Evolutionary conservation across 139 green algal species (phyloP).

Genomic region (Haematococcus lacustris): DNA sequence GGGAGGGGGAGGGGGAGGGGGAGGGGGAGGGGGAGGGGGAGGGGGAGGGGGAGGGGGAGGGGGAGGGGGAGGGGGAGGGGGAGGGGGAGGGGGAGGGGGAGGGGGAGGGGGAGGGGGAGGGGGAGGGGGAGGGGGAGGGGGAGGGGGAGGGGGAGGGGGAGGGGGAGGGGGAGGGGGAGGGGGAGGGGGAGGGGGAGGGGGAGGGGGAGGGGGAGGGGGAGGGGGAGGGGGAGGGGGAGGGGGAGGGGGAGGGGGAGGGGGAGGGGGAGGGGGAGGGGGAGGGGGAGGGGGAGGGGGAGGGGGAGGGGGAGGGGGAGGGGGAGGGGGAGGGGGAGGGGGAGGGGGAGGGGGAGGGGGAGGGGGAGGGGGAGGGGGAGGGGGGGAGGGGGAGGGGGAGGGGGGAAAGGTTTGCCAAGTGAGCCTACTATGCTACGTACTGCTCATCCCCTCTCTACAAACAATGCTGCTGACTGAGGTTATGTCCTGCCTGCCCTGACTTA

Average conservation of each 20-base stretch:
- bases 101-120: not conserved
- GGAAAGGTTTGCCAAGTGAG: not conserved
- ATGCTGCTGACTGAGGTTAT: not conserved
- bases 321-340: not conserved
- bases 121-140: not conserved
- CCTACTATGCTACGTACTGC: not conserved
- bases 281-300: not conserved
- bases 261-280: not conserved
- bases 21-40: not conserved
- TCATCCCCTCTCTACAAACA: not conserved
- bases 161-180: not conserved
- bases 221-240: not conserved
- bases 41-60: not conserved
- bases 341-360: not conserved
- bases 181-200: not conserved
- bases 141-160: not conserved
- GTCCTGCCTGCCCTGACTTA: not conserved
- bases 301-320: not conserved
- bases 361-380: not conserved
- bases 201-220: not conserved
- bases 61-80: not conserved
- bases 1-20: not conserved
- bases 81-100: not conserved
- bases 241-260: not conserved
- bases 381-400: not conserved